Evolutionary conservation across 345 rosid species (phyloP).

Genomic region (Hibiscus tridactylites): DNA sequence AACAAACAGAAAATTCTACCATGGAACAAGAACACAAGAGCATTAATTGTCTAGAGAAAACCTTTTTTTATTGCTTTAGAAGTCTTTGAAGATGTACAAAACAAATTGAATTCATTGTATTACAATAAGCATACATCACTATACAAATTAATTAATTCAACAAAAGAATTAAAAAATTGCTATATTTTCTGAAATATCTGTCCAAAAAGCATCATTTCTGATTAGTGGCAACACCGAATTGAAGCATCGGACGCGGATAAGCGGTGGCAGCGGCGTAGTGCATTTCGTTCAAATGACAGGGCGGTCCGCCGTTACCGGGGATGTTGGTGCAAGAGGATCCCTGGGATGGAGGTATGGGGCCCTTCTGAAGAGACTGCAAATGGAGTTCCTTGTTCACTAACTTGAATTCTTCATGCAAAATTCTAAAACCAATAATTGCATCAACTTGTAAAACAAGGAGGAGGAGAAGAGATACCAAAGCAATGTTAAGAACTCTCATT

Average conservation of each 20-base stretch:
- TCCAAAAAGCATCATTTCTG: conserved; percentile 1
- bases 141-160: neutral
- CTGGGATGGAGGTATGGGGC: conserved; percentile 28
- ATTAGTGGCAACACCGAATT: conserved; percentile 19
- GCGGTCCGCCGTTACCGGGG: conserved; percentile 33
- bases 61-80: neutral
- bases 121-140: neutral
- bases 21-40: neutral
- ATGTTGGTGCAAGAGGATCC: conserved; percentile 54
- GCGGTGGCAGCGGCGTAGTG: conserved; percentile 25
- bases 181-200: neutral
- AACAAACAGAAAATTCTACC: neutral
- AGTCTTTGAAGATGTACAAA: conserved; percentile 1
- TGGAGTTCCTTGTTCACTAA: neutral
- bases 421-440: conserved; percentile 19
- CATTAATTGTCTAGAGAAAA: neutral
- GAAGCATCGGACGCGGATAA: conserved; percentile 23
- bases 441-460: conserved; percentile 16
- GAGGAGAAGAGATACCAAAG: conserved; percentile 11
- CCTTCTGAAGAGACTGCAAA: conserved; percentile 45
- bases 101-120: neutral
- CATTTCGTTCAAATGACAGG: conserved; percentile 36
- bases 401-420: conserved; percentile 9
- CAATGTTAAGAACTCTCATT: conserved; percentile 15
- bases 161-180: neutral